phyloP scores from a whole-genome alignment of 108 stramenopile species.

The Skeletonema grethae region DNA sequence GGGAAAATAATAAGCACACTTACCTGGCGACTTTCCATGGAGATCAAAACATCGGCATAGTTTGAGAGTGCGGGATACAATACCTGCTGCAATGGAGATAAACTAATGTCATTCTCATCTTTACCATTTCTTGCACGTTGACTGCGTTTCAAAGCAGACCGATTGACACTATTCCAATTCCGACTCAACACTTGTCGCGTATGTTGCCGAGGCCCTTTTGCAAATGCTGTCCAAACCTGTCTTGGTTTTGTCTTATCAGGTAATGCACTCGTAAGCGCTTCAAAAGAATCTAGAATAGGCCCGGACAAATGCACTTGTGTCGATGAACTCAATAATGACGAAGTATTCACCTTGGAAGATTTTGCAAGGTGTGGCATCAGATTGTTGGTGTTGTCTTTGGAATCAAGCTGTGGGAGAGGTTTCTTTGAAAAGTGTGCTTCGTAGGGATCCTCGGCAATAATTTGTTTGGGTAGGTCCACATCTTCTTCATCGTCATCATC shows the following conservation, averaged over 20 bases:
- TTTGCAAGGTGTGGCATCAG: slow-evolving; percentile 17
- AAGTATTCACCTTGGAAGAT: slow-evolving; percentile 6
- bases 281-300: slow-evolving; percentile 27
- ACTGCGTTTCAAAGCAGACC: slow-evolving; percentile 19
- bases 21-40: slow-evolving; percentile 54
- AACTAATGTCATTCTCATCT: slow-evolving; percentile 8
- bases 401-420: slow-evolving; percentile 30
- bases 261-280: not conserved
- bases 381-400: slow-evolving; percentile 1
- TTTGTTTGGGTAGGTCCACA: slow-evolving; percentile 3
- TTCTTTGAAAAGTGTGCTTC: slow-evolving; percentile 42
- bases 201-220: slow-evolving; percentile 30
- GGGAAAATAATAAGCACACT: not conserved
- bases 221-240: slow-evolving; percentile 20
- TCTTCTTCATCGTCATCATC: slow-evolving; percentile 12
- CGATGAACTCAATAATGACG: slow-evolving; percentile 18
- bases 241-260: slow-evolving; percentile 1
- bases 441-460: slow-evolving; percentile 40
- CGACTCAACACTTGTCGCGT: slow-evolving; percentile 34
- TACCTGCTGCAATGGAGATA: slow-evolving; percentile 42
- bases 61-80: slow-evolving; percentile 45
- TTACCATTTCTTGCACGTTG: slow-evolving; percentile 4
- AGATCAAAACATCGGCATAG: slow-evolving; percentile 63
- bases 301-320: slow-evolving; percentile 37
- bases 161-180: slow-evolving; percentile 43